Evolutionary conservation across 1,284 basidiomycete genomes (phyloP).

Genomic region (Melampsora larici-populina): DNA sequence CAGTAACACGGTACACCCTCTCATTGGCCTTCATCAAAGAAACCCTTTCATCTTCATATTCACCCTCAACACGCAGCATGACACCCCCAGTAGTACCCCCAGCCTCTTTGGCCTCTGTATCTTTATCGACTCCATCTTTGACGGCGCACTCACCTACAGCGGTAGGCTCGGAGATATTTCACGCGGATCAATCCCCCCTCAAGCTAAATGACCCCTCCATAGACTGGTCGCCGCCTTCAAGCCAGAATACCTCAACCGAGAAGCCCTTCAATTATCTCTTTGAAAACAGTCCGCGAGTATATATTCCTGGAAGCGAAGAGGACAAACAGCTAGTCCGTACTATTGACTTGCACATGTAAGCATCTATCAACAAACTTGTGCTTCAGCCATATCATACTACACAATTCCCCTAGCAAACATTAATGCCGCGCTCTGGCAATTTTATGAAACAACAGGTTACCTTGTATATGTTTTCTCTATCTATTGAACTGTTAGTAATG

Average conservation of each 20-base stretch:
- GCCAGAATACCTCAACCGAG: neutral
- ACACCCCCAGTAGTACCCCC: neutral
- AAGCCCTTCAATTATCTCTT: neutral
- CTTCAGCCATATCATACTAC: neutral
- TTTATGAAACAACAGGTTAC: neutral
- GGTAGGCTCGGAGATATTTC: neutral
- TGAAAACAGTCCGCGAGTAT: neutral
- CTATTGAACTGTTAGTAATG: slow-evolving; percentile 1
- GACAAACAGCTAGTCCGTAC: neutral
- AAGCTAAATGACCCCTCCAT: neutral
- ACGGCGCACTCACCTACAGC: neutral
- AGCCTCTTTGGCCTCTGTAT: neutral
- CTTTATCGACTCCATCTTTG: neutral
- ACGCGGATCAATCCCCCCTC: neutral
- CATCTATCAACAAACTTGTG: neutral
- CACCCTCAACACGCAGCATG: neutral
- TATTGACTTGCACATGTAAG: neutral
- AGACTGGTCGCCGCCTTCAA: neutral
- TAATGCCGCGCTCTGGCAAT: neutral
- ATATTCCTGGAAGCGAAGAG: neutral
- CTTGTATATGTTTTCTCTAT: slow-evolving; percentile 10
- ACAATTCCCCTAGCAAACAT: no score
- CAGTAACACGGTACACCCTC: no score
- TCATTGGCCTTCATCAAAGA: no score
- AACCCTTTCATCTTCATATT: no score